Evolutionary conservation across 352 stramenopile species (phyloP).

Genomic region (Pythium phragmitis): DNA sequence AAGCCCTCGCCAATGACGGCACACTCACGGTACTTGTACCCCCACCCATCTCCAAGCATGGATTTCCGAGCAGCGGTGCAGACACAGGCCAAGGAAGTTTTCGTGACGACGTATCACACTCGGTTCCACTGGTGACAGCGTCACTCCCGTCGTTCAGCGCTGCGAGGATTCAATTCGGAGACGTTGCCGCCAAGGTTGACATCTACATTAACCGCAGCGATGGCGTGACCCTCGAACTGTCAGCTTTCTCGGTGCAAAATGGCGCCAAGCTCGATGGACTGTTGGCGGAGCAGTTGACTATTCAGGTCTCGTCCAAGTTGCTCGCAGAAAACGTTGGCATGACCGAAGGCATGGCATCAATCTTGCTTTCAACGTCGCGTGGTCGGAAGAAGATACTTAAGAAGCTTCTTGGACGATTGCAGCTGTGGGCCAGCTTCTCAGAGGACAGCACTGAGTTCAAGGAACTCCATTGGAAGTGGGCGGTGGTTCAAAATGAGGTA

Average conservation of each 20-base stretch:
- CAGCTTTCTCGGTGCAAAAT: conserved; percentile 9
- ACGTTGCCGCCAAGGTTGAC: conserved; percentile 14
- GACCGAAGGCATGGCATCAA: conserved; percentile 24
- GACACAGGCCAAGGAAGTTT: neutral
- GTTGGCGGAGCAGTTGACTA: neutral
- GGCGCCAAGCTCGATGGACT: conserved; percentile 8
- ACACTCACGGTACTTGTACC: conserved; percentile 9
- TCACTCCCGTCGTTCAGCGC: conserved; percentile 14
- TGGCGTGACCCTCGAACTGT: conserved; percentile 19
- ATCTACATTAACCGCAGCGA: conserved; percentile 11
- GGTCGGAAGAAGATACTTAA: conserved; percentile 26
- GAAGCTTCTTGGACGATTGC: conserved; percentile 22
- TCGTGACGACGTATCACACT: neutral
- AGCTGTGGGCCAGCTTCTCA: neutral
- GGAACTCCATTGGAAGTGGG: conserved; percentile 20
- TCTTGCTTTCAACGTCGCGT: conserved; percentile 24
- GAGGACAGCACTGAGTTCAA: neutral
- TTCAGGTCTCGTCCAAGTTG: conserved; percentile 5
- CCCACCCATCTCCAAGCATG: neutral
- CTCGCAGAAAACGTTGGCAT: conserved; percentile 19
- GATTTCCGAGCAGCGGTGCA: neutral
- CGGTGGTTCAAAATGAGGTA: conserved; percentile 1
- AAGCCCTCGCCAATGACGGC: conserved; percentile 17
- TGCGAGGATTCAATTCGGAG: conserved; percentile 13
- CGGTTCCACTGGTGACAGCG: neutral